These are phyloP conservation scores for Stellera chamaejasme DNA, from an alignment of 345 rosid species.

Conservation along the genomic window DNA sequence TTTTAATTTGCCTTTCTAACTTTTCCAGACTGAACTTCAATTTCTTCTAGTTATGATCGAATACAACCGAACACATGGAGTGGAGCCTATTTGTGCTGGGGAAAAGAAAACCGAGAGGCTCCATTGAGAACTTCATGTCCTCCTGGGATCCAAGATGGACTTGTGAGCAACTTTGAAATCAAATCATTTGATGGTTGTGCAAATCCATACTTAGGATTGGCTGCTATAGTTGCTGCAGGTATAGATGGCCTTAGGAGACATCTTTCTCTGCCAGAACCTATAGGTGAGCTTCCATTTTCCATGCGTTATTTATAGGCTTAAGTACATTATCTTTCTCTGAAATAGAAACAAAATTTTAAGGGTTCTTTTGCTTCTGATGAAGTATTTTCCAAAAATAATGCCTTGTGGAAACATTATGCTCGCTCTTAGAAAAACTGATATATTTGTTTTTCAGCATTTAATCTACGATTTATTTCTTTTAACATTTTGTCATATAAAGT, in stretches of 20 bases:
- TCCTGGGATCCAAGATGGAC: conserved; percentile 64
- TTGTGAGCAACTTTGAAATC: conserved; percentile 90
- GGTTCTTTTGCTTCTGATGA: background rate
- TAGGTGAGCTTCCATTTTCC: conserved; percentile 36
- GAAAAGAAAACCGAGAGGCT: conserved; percentile 91
- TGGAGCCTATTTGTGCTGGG: conserved; percentile 99
- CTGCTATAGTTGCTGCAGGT: conserved; percentile 74
- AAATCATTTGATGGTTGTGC: conserved; percentile 88
- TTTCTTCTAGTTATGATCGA: conserved; percentile 68
- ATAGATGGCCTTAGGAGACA: conserved; percentile 79
- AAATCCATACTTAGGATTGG: conserved; percentile 79
- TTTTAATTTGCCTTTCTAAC: background rate
- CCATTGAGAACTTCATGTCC: conserved; percentile 87
- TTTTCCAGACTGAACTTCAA: background rate
- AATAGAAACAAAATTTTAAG: background rate
- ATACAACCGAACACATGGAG: conserved; percentile 92
- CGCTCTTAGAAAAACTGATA: background rate
- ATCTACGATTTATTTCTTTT: too few species aligned
- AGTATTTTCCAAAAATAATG: background rate
- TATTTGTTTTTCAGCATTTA: background rate
- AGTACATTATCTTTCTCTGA: background rate
- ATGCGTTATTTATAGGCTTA: background rate
- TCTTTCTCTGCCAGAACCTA: conserved; percentile 64
- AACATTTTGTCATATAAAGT: too few species aligned
- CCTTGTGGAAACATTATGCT: background rate